A percentile compares a stretch with the other conserved stretches of the same genome.
phyloP scores from a whole-genome alignment of 163 green algal species.

The Volvox carteri region DNA sequence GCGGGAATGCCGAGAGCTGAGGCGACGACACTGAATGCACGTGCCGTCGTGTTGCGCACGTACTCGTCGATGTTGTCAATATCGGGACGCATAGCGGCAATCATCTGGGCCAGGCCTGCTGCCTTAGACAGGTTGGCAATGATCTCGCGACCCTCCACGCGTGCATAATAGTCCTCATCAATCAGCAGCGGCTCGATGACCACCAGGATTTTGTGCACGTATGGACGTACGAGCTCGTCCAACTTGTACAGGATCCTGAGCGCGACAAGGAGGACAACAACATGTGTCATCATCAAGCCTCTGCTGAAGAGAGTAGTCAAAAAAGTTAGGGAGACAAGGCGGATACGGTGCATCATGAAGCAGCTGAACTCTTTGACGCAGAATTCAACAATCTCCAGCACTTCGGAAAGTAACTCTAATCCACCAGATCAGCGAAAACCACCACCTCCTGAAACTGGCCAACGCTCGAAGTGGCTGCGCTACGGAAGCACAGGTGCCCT shows the following conservation, averaged over 20 bases:
- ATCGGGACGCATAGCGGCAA: constrained; percentile 98
- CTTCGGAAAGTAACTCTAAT: too few relatives aligned
- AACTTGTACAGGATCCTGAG: constrained; percentile 97
- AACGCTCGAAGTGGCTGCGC: too few relatives aligned
- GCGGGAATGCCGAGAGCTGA: constrained; percentile 97
- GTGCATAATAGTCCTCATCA: constrained; percentile 99
- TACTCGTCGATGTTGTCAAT: constrained; percentile 99
- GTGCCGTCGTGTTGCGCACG: constrained; percentile 97
- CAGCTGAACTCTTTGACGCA: too few relatives aligned
- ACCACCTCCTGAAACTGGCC: too few relatives aligned
- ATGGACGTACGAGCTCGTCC: constrained; percentile 98
- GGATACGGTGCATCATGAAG: too few relatives aligned
- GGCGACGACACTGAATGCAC: constrained; percentile 91
- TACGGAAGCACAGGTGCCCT: too few relatives aligned
- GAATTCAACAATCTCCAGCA: too few relatives aligned
- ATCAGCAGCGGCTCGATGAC: constrained; percentile 99
- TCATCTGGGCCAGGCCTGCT: constrained; percentile 96
- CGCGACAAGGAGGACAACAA: too few relatives aligned
- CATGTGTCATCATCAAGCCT: too few relatives aligned
- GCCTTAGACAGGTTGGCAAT: constrained; percentile 99
- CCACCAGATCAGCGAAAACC: too few relatives aligned
- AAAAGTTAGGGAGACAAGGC: too few relatives aligned
- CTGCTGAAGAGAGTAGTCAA: too few relatives aligned
- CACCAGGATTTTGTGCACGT: constrained; percentile 99
- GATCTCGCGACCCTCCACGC: constrained; percentile 96